Evolutionary conservation across 805 yeast genomes (phyloP), one percentile per base, ranked within the genome.

Genomic region (Wickerhamomyces mucosus): DNA sequence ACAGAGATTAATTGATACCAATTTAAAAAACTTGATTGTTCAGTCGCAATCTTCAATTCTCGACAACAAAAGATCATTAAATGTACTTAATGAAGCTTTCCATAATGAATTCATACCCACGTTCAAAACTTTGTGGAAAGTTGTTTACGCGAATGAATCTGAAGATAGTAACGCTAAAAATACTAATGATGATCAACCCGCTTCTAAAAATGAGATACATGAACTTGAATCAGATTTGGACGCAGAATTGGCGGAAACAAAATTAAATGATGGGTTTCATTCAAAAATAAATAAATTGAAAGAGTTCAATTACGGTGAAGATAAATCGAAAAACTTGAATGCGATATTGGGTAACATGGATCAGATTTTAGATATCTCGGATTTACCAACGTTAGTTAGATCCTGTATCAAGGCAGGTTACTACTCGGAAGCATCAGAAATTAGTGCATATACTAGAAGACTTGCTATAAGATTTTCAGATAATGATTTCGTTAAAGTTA

Each of bases 391-490:
- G 2, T 53, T 89, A 29, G 76, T 89, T 21, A 68, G 76, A 29
- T 75, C 88, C n/a, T 84, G 96, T 55, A 83, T 88, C 9, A 65
- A 73, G 29, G 78, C 80, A 28, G 95, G 95, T 0, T 82, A 81
- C 47, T 92, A 88, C 50, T 80, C 85, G 21, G 95, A 86, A 47
- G 86, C 96, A 8, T 67, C 89, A 21, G 95, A 89, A 51, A 70
- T 89, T 11, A 79, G 86, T 10, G 69, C 80, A 19, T 75, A 82
- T 45, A 75, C 81, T 1, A 69, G 78, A 39, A 66, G 94, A 33
- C 60, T 92, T 16, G 61, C 68, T 1, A 71, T 76, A 13, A 64
- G 94, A 36, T 88, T 78, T 52, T 83, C 86, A 7, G 67, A 68
- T 26, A 55, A 78, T 7, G 52, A 58, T 2, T 46, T 80, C 2